Evolutionary conservation across 495 filamentous ascomycete genomes (phyloP), one percentile per base, ranked within the genome.

Genomic region (Penicillium odoratum): DNA sequence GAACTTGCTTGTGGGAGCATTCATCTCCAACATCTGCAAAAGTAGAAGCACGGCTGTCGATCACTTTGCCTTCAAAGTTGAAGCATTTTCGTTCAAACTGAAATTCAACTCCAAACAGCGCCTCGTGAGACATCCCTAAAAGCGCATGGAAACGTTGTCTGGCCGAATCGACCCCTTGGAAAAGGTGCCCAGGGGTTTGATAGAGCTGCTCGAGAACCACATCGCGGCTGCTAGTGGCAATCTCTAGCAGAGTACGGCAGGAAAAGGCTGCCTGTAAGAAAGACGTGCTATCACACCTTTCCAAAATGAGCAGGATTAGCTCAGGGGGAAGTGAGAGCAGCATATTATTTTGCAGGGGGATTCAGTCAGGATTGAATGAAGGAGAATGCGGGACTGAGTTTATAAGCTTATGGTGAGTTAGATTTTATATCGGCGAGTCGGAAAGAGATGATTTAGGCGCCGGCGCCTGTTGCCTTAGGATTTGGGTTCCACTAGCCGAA

Each of bases 211-310:
- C 59, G 5, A 73, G 11, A 13, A 77, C 59, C 4, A 72, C 60
- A 44, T 73, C 64, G 10, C 73, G 68, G 38, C 88, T 95, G 66
- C 83, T 89, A 15, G 89, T 90, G 53, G 93, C 92, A 62, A 96
- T 79, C 78, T 90, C 89, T 81, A 94, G 91, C n/a, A 96, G 81
- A 51, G 58, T 50, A 15, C 62, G 72, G 49, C 69, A 74, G 45
- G 64, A 59, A 31, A 69, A 61, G 5, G 75, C 66, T 4, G 63
- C 59, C 42, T 79, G 72, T 21, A 78, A 53, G 44, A 69, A 79
- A 5, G 66, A 52, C 6, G 71, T 56, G 0, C 70, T 66, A 11
- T 66, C 70, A 33, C 69, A 69, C n/a, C 63, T 57, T 33, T 60
- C 55, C 16, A 79, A 58, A 44, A 79, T 53, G 45, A 77, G 69